Conservation (phyloP, 495 filamentous ascomycete genomes). For the Zalerion maritima region DNA sequence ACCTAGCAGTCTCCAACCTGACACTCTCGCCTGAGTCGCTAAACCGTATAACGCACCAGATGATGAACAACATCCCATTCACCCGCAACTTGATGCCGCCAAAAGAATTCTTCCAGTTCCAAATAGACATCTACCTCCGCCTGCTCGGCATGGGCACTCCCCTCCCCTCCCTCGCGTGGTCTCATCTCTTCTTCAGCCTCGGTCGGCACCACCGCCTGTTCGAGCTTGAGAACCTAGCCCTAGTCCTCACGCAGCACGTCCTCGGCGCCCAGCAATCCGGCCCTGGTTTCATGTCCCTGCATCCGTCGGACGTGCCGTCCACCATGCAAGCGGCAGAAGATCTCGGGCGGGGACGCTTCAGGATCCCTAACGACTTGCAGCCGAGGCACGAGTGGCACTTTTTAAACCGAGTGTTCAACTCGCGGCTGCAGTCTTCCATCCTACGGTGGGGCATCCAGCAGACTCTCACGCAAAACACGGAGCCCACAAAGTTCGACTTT, state of each 20-base stretch:
- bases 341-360: conserved; percentile 10
- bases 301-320: conserved; percentile 18
- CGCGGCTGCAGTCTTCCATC: conserved; percentile 11
- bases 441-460: conserved; percentile 15
- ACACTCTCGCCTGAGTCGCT: no score
- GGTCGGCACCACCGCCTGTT: conserved; percentile 13
- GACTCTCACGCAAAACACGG: conserved; percentile 1
- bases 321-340: conserved; percentile 7
- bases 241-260: conserved; percentile 15
- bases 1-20: no score
- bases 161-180: conserved; percentile 12
- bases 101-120: conserved; percentile 10
- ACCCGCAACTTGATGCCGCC: no score
- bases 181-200: conserved; percentile 16
- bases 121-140: conserved; percentile 13
- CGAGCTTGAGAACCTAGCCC: conserved; percentile 15
- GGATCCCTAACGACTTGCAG: conserved; percentile 15
- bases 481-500: not conserved
- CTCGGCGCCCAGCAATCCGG: conserved; percentile 6
- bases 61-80: no score
- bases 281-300: conserved; percentile 11
- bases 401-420: conserved; percentile 17
- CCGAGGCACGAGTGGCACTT: conserved; percentile 11
- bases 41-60: no score
- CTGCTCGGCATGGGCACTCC: conserved; percentile 15